phyloP scores from a whole-genome alignment of 2,329 filamentous ascomycete genomes.

The Colletotrichum lentis region DNA sequence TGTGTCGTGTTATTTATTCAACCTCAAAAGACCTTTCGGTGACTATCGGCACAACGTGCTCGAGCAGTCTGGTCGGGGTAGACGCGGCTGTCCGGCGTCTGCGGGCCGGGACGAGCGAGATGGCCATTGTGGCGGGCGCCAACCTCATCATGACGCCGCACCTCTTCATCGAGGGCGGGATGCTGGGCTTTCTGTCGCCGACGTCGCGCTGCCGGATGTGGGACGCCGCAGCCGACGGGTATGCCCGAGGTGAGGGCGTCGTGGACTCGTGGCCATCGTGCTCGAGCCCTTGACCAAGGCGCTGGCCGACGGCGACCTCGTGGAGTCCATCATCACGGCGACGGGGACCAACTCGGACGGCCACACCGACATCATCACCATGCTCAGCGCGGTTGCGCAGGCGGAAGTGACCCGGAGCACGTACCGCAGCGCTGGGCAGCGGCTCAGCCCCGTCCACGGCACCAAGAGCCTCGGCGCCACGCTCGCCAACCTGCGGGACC shows the following conservation, averaged over 20 bases:
- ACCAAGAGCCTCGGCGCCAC: no score
- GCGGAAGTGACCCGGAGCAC: background rate
- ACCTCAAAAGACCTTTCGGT: background rate
- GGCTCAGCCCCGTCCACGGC: background rate
- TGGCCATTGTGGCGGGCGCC: background rate
- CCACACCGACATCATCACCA: conserved; percentile 44
- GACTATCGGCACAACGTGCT: background rate
- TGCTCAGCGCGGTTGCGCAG: conserved; percentile 42
- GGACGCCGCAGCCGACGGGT: conserved; percentile 58
- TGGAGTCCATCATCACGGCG: conserved; percentile 40
- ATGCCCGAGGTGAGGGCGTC: conserved; percentile 61
- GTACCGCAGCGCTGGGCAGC: background rate
- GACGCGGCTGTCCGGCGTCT: conserved; percentile 39
- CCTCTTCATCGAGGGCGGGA: background rate
- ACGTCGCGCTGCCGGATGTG: conserved; percentile 49
- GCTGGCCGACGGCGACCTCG: conserved; percentile 44
- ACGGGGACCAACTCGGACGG: conserved; percentile 41
- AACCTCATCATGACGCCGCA: background rate
- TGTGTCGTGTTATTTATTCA: background rate
- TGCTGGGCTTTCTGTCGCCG: conserved; percentile 47
- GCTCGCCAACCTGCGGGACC: no score
- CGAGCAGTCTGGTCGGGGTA: background rate
- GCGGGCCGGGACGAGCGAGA: conserved; percentile 43
- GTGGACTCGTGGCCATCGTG: conserved; percentile 54
- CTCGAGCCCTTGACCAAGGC: conserved; percentile 57